phyloP scores from a whole-genome alignment of 257 asterid genomes.

The Dorcoceras hygrometricum region DNA sequence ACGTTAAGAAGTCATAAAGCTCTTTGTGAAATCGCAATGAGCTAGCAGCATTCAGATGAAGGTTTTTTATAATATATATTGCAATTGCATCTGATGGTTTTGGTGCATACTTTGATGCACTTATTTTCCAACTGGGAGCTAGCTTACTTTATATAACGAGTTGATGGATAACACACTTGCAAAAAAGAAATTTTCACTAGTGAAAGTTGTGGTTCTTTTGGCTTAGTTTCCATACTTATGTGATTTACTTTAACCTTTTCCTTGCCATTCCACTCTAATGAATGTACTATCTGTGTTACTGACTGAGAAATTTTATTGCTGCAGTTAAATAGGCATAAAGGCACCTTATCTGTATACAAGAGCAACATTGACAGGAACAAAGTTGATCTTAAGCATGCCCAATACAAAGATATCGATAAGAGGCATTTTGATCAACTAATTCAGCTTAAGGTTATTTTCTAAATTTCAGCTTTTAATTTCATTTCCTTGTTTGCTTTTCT shows the following conservation, averaged over 20 bases:
- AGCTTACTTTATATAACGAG: neutral
- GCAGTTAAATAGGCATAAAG: constrained; percentile 77
- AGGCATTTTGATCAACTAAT: constrained; percentile 93
- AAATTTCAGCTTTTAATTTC: constrained; percentile 12
- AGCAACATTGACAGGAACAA: constrained; percentile 72
- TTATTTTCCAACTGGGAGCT: constrained; percentile 3
- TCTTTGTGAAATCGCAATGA: constrained; percentile 2
- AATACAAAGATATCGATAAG: constrained; percentile 93
- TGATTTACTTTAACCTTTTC: constrained; percentile 8
- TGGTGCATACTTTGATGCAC: constrained; percentile 5
- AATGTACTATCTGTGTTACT: constrained; percentile 6
- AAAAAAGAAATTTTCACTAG: neutral
- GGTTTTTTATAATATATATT: constrained; percentile 1
- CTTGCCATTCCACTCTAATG: constrained; percentile 8
- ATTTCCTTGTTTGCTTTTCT: neutral
- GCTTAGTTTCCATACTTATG: constrained; percentile 9
- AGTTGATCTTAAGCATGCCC: constrained; percentile 84
- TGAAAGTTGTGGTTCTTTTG: neutral
- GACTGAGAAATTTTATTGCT: constrained; percentile 28
- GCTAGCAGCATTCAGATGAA: constrained; percentile 8
- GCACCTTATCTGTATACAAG: constrained; percentile 78
- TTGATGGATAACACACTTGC: neutral
- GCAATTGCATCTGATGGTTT: constrained; percentile 13
- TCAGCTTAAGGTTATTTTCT: constrained; percentile 77
- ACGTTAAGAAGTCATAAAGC: neutral